Evolutionary conservation across 306 rosid species (phyloP), one percentile per base, ranked within the genome.

Genomic region (Lagenaria siceraria): DNA sequence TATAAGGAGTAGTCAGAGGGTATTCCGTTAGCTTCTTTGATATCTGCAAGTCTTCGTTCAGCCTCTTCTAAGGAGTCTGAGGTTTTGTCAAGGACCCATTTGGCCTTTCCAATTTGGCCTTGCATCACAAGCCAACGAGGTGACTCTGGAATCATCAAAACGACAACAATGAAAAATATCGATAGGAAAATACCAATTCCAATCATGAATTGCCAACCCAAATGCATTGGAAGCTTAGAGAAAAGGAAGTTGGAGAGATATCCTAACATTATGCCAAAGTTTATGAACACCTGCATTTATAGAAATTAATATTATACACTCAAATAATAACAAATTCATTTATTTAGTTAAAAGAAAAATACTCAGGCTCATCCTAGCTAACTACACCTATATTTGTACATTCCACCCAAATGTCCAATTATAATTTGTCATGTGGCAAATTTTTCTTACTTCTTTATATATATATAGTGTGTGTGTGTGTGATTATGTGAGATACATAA

Each of bases 41-140:
- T 93, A 4, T 91, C 93, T 1, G 88, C 83, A 7, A 93, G 55
- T 11, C 93, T 78, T 0, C 69, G 63, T 2, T 56, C 75, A 18
- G 98, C 91, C n/a, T 93, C 96, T 76, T 93, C 91, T 4, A 18
- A 49, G 27, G 88, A 81, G 63, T 91, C 96, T 0, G 93, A 91
- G 70, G 91, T 91, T 83, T 80, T 87, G 80, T 88, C 76, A 0
- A 93, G 92, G 36, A 89, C 97, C 48, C 25, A 62, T 25, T 0
- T 86, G 5, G 97, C 96, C 0, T 91, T 96, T 0, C 90, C 97
- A 0, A 93, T 82, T 17, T 89, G 92, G 8, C 98, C 98, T 25
- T 81, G 85, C 97, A 93, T 89, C 10, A 93, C 90, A 0, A 93
- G 90, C 98, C 98, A 93, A 0, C 96, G 81, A 0, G 98, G 98